Evolutionary conservation across 306 rosid genomes (phyloP).

Genomic region (Rubus parviflorus): DNA sequence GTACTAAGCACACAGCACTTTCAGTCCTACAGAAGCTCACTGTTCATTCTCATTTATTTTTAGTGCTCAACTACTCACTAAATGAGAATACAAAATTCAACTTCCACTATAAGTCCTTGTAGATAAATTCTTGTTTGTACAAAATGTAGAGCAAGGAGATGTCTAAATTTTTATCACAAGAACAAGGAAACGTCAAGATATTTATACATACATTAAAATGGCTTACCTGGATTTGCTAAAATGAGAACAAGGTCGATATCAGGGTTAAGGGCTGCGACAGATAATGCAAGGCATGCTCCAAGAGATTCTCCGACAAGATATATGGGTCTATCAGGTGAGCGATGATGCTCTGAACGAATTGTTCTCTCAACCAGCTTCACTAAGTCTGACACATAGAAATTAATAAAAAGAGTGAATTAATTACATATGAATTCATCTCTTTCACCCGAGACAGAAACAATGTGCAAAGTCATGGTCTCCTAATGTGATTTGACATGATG

Average conservation of each 20-base stretch:
- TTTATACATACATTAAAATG: background rate
- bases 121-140: background rate
- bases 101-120: background rate
- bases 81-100: background rate
- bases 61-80: too few relatives aligned
- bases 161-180: background rate
- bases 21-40: background rate
- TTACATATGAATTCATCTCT: background rate
- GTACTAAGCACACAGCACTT: background rate
- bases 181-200: background rate
- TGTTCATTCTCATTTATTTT: background rate
- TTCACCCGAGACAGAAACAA: background rate
- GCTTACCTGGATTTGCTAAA: conserved; percentile 76
- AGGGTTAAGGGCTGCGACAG: conserved; percentile 78
- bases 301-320: conserved; percentile 84
- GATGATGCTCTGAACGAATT: conserved; percentile 48
- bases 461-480: background rate
- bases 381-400: conserved; percentile 49
- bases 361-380: conserved; percentile 72
- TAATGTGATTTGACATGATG: background rate
- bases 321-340: conserved; percentile 68
- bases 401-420: conserved; percentile 10
- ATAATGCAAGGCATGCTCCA: conserved; percentile 86
- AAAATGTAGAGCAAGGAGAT: background rate
- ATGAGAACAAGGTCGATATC: conserved; percentile 78